Percentiles rank a stretch among this genome's conserved stretches.
phyloP scores from a whole-genome alignment of 2,329 filamentous ascomycete genomes.

The Clarireedia homoeocarpa region DNA sequence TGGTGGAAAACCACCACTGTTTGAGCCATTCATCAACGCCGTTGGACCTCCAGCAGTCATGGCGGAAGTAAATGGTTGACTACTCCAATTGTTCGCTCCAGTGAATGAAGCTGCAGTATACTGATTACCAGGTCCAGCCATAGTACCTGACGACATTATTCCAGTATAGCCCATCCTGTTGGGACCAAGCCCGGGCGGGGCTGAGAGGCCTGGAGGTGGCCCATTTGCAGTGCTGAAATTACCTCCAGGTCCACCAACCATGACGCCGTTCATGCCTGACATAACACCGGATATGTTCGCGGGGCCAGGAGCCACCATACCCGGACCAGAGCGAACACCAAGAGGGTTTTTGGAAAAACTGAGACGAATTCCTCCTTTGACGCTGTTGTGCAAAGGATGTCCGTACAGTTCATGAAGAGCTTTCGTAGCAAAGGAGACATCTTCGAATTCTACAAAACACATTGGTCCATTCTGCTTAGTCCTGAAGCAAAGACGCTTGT shows the following conservation, averaged over 20 bases:
- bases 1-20: slow-evolving; percentile 25
- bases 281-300: slow-evolving; percentile 37
- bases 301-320: slow-evolving; percentile 28
- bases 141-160: slow-evolving; percentile 18
- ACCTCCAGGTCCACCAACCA: slow-evolving; percentile 32
- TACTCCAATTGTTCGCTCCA: slow-evolving; percentile 25
- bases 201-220: slow-evolving; percentile 73
- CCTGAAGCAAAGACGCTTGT: slow-evolving; percentile 89
- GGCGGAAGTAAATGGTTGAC: slow-evolving; percentile 20
- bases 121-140: slow-evolving; percentile 18
- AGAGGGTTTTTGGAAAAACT: slow-evolving; percentile 98
- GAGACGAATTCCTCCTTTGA: slow-evolving; percentile 88
- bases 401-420: slow-evolving; percentile 87
- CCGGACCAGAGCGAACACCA: slow-evolving; percentile 76
- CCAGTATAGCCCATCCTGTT: slow-evolving; percentile 22
- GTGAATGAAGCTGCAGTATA: slow-evolving; percentile 22
- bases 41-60: slow-evolving; percentile 27
- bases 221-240: slow-evolving; percentile 39
- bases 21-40: slow-evolving; percentile 24
- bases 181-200: slow-evolving; percentile 62
- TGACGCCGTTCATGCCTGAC: slow-evolving; percentile 51
- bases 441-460: slow-evolving; percentile 98
- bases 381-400: slow-evolving; percentile 76
- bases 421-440: slow-evolving; percentile 85
- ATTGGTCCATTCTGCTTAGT: slow-evolving; percentile 94